phyloP scores from a whole-genome alignment of 352 stramenopile genomes.

The Globisporangium polare region DNA sequence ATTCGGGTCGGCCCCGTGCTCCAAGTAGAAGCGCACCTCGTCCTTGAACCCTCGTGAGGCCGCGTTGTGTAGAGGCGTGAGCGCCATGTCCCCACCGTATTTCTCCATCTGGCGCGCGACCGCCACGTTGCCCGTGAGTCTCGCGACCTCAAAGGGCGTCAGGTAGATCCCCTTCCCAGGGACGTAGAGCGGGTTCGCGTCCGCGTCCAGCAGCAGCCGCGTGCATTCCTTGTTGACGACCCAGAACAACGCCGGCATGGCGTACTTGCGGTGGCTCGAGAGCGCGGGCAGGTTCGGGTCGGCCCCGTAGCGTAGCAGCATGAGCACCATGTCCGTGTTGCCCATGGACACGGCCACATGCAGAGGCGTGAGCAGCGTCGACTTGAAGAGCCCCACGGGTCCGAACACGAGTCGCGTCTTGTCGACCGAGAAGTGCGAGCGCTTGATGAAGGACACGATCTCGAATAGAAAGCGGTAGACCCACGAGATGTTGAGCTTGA shows the following conservation, averaged over 20 bases:
- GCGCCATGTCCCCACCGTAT: conserved; percentile 68
- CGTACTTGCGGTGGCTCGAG: conserved; percentile 54
- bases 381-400: conserved; percentile 47
- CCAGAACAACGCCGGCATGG: conserved; percentile 69
- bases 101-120: conserved; percentile 74
- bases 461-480: conserved; percentile 68
- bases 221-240: conserved; percentile 66
- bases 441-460: conserved; percentile 48
- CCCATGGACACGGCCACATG: conserved; percentile 71
- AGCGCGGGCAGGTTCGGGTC: conserved; percentile 50
- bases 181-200: conserved; percentile 63
- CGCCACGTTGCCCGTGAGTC: conserved; percentile 54
- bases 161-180: conserved; percentile 50
- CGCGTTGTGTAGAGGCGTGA: conserved; percentile 73
- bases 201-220: conserved; percentile 56
- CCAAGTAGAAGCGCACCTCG: conserved; percentile 63
- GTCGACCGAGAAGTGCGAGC: conserved; percentile 36
- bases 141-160: conserved; percentile 70
- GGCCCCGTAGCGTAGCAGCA: conserved; percentile 56
- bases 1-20: conserved; percentile 62
- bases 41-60: conserved; percentile 48
- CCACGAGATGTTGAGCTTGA: conserved; percentile 63
- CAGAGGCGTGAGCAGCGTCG: conserved; percentile 65
- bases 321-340: conserved; percentile 58
- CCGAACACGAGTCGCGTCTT: conserved; percentile 50